Base-by-base conservation (phyloP, 805 yeast species). In the Ogataea nitratoaversa region DNA sequence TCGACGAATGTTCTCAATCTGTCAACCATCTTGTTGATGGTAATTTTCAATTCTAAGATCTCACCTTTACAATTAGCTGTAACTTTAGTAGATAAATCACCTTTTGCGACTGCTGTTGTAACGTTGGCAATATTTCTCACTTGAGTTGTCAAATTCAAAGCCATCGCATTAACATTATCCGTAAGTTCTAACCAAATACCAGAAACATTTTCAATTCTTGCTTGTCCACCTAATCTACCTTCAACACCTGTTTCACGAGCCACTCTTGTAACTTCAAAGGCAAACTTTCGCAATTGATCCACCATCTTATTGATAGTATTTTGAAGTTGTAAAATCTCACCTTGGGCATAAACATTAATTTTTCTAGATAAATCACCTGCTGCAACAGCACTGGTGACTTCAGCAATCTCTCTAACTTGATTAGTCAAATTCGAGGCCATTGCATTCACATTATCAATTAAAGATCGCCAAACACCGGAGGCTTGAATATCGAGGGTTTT, bases 221-320 rank as follows among this genome's bases (percentile, higher is more conserved):
- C 95, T 60, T 86, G 95, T 8, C 95, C 95, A 38, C 95, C 95
- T 38, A 86, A 69, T 36, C 87, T 74, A 47, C 95, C 95, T 50
- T 85, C 85, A 14, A 86, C 95, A 59, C 95, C 95, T 18, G 89
- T 89, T 60, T 87, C 95, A 43, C 93, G 71, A 2, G 95, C 91
- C 11, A 86, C 95, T 45, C 89, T 77, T 2, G 91, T 80, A 28
- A 86, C 95, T 61, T 87, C 95, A 50, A 84, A 82, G 1, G 93
- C 91, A 64, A 85, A 85, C 19, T 83, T 80, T 52, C 90, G 69
- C 50, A 85, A 73, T 59, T 85, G 93, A 57, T 84, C 91, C 63
- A 85, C 93, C 93, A 85, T 87, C 43, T 89, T 78, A 57, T 87
- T 87, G 54, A 86, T 86, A 8, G 95, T 87, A 67, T 83, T 84